Evolutionary conservation across 148 eudicot genomes (phyloP).

Genomic region (Cornus kousa): DNA sequence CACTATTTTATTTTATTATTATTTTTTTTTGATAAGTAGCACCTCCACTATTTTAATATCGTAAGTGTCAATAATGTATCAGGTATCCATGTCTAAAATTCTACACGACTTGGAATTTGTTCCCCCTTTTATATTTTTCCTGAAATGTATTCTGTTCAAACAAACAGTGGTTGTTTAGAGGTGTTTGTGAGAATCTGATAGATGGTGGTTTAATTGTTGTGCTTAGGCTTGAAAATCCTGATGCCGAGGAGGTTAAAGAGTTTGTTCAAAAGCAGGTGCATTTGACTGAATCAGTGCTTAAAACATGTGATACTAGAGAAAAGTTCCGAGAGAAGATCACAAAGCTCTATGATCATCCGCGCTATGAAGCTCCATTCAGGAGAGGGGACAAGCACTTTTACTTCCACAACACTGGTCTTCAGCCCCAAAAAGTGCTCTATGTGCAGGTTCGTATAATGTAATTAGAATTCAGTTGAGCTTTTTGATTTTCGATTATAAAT

Average conservation of each 20-base stretch:
- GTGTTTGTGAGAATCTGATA: not conserved
- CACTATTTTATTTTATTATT: too few species aligned
- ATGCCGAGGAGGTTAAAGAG: conserved; percentile 71
- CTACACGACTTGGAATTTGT: not conserved
- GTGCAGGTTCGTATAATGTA: conserved; percentile 49
- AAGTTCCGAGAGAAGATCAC: conserved; percentile 54
- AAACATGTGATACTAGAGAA: conserved; percentile 66
- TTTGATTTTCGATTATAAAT: too few species aligned
- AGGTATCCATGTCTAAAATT: not conserved
- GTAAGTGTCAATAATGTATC: not conserved
- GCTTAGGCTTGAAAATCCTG: conserved; percentile 85
- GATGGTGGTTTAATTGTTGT: not conserved
- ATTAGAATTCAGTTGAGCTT: not conserved
- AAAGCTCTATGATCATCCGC: conserved; percentile 61
- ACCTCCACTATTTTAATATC: not conserved
- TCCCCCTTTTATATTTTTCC: not conserved
- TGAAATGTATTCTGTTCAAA: too few species aligned
- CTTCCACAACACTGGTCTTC: conserved; percentile 84
- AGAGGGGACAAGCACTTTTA: conserved; percentile 66
- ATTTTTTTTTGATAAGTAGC: too few species aligned
- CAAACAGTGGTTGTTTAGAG: not conserved
- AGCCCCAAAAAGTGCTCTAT: conserved; percentile 68
- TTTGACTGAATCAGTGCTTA: conserved; percentile 65
- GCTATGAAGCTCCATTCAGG: conserved; percentile 65
- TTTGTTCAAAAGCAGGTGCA: conserved; percentile 68